These are phyloP conservation scores for Lippia alba DNA, from an alignment of 305 asterid species.

Conservation along the genomic window DNA sequence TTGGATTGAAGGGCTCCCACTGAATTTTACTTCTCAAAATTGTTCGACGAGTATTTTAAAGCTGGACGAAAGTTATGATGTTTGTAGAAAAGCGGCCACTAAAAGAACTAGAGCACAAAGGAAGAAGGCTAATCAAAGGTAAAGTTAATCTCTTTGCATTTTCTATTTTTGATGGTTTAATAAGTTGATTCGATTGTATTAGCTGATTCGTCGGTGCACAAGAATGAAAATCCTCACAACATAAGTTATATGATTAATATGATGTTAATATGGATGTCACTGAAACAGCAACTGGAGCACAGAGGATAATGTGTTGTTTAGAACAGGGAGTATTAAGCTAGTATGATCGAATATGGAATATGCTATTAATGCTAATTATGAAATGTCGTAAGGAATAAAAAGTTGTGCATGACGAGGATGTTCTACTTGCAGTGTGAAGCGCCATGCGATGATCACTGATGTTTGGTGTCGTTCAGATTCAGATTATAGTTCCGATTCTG, in stretches of 20 bases:
- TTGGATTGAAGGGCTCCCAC: background rate
- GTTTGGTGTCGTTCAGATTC: background rate
- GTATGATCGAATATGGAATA: too few relatives aligned
- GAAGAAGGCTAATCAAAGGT: conserved; percentile 18
- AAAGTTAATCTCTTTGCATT: background rate
- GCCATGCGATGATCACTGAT: background rate
- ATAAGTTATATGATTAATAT: too few relatives aligned
- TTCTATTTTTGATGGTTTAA: background rate
- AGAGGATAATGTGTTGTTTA: too few relatives aligned
- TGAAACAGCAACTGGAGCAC: too few relatives aligned
- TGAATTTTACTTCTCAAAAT: conserved; percentile 9
- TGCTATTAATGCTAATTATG: background rate
- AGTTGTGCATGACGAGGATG: background rate
- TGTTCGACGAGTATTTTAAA: conserved; percentile 23
- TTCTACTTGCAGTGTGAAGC: conserved; percentile 1
- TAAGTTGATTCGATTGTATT: background rate
- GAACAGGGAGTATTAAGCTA: too few relatives aligned
- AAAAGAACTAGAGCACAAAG: background rate
- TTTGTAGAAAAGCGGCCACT: background rate
- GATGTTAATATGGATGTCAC: too few relatives aligned
- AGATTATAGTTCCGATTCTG: background rate
- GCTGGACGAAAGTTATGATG: background rate
- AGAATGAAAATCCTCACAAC: too few relatives aligned
- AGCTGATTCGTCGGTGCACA: too few relatives aligned
- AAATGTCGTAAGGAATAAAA: too few relatives aligned